Evolutionary conservation across 257 asterid genomes (phyloP).

Genomic region (Solanum boliviense): DNA sequence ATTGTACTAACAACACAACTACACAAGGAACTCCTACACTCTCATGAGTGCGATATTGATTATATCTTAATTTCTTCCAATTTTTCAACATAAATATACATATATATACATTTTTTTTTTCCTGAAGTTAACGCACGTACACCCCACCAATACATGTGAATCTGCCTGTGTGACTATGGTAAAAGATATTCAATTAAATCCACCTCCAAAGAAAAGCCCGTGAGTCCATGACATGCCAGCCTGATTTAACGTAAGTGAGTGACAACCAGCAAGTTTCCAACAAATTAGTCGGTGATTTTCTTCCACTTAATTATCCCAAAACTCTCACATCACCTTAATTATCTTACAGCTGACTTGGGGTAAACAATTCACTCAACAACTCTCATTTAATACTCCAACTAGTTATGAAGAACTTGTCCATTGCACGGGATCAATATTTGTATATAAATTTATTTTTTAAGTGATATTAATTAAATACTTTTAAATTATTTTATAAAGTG

Average conservation of each 20-base stretch:
- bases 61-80: no score
- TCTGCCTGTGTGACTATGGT: not conserved
- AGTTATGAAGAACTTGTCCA: no score
- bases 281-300: not conserved
- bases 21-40: no score
- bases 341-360: not conserved
- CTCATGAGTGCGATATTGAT: no score
- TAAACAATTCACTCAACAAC: not conserved
- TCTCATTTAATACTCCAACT: not conserved
- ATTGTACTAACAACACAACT: no score
- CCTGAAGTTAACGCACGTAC: no score
- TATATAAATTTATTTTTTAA: no score
- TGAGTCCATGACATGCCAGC: not conserved
- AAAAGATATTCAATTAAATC: not conserved
- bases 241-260: not conserved
- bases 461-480: no score
- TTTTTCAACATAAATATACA: no score
- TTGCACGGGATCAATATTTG: no score
- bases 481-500: no score
- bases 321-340: not conserved
- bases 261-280: not conserved
- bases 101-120: rapidly evolving
- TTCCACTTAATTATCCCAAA: not conserved
- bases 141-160: no score
- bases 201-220: not conserved